Base-by-base conservation (phyloP, 441 rosid species). In the Eruca vesicaria region DNA sequence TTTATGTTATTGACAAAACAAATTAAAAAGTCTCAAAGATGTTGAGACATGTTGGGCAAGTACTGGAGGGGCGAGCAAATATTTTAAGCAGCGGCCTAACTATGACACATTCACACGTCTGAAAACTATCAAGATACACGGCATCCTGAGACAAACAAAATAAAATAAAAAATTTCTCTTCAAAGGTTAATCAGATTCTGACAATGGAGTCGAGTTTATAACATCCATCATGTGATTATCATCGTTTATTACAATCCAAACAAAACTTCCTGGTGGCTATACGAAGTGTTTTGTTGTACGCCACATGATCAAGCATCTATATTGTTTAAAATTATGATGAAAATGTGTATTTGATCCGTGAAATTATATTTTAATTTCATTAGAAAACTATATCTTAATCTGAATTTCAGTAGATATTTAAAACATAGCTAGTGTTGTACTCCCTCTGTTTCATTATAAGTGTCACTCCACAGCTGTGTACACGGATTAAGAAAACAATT, bases 141-240 rank as follows among this genome's bases (percentile, higher is more conserved):
- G 55, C 53, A 66, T 58, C 61, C 53, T 29, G 59, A 28, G 5
- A 55, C 48, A 65, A 10, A 7, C 4, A 6, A 15, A n/a, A n/a
- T n/a, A n/a, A n/a, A n/a, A n/a, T n/a, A n/a, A n/a, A n/a, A n/a
- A n/a, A n/a, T n/a, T 7, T 2, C 20, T 8, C 12, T 12, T 8
- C 66, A 45, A 15, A 33, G 28, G 57, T 56, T n/a, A 65, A 59
- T 59, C n/a, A 66, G 29, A 58, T 35, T 68, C 78, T 32, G 69
- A 63, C 69, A 75, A 75, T 55, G 29, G 7, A 41, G 60, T 55
- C 20, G 52, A 76, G 3, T 29, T 45, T 52, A 41, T 75, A 75
- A 55, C 79, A 69, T 69, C 75, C 26, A 12, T 55, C 74, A 76
- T 76, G 79, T 75, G 65, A 53, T 50, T 23, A 57, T 57, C 36